Evolutionary conservation across 23 red algal genomes (phyloP).

Genomic region (Gracilaria domingensis): DNA sequence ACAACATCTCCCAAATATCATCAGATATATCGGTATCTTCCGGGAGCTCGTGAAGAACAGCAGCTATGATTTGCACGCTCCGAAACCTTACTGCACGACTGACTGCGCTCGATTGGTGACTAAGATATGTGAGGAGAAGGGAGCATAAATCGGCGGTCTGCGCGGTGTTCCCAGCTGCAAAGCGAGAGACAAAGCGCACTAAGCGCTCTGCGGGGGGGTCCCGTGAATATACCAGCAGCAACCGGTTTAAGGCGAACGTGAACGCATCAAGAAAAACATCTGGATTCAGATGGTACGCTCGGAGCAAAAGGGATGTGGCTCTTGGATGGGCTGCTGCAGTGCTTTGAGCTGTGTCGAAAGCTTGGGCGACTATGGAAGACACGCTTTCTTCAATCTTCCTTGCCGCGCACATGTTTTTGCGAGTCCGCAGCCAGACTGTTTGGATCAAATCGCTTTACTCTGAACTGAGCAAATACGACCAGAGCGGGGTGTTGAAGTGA

Average conservation of each 20-base stretch:
- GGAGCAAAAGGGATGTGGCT: constrained; percentile 31
- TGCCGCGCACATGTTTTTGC: background rate
- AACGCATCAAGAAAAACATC: constrained; percentile 45
- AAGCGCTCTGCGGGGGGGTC: constrained; percentile 76
- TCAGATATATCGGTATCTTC: constrained; percentile 54
- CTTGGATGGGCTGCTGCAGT: constrained; percentile 56
- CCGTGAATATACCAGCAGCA: constrained; percentile 68
- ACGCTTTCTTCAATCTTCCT: constrained; percentile 29
- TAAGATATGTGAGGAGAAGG: constrained; percentile 65
- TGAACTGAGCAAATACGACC: background rate
- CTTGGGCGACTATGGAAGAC: constrained; percentile 16
- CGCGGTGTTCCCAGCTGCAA: constrained; percentile 30
- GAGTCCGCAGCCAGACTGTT: background rate
- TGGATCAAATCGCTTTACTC: background rate
- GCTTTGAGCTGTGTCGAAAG: constrained; percentile 62
- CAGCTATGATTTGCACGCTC: constrained; percentile 60
- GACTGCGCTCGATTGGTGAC: constrained; percentile 33
- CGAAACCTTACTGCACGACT: constrained; percentile 74
- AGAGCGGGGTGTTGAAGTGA: background rate
- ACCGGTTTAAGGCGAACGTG: constrained; percentile 68
- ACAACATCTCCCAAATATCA: constrained; percentile 20
- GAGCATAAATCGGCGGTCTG: constrained; percentile 54
- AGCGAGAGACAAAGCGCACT: constrained; percentile 61
- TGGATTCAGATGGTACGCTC: constrained; percentile 27
- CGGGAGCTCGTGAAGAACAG: constrained; percentile 40